Percentiles rank a stretch among this genome's conserved stretches.
Evolutionary conservation across 352 stramenopile genomes (phyloP).

Genomic region (Pythium brassicae): DNA sequence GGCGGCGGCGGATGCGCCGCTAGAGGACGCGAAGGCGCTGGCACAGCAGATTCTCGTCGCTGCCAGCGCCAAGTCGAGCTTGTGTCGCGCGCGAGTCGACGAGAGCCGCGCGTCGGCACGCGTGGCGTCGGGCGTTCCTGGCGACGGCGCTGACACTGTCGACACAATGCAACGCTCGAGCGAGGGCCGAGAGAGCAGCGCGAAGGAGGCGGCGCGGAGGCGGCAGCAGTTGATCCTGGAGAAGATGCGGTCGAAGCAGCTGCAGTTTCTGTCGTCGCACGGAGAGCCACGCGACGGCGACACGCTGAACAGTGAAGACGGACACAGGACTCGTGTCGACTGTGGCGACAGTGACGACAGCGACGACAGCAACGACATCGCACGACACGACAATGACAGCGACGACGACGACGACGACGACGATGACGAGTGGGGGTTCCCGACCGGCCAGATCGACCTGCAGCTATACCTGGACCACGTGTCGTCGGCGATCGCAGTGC

Average conservation of each 20-base stretch:
- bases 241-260: slow-evolving; percentile 69
- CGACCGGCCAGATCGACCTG: slow-evolving; percentile 64
- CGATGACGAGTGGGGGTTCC: slow-evolving; percentile 77
- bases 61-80: slow-evolving; percentile 10
- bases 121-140: neutral
- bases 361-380: neutral
- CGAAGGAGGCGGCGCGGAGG: slow-evolving; percentile 56
- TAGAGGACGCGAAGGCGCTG: slow-evolving; percentile 6
- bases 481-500: slow-evolving; percentile 50
- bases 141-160: neutral
- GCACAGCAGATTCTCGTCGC: slow-evolving; percentile 8
- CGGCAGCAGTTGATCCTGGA: slow-evolving; percentile 70
- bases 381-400: slow-evolving; percentile 18
- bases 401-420: slow-evolving; percentile 57
- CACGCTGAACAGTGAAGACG: neutral
- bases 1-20: slow-evolving; percentile 3
- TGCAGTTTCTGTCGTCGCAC: slow-evolving; percentile 64
- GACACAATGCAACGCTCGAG: neutral
- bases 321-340: neutral
- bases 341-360: neutral
- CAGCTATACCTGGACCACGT: slow-evolving; percentile 67
- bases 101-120: neutral
- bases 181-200: slow-evolving; percentile 17
- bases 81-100: slow-evolving; percentile 5
- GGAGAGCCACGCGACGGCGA: slow-evolving; percentile 13